A percentile compares a stretch with the other conserved stretches of the same genome.
Evolutionary conservation across 495 filamentous ascomycete genomes (phyloP).

Genomic region (Tirmania nivea): DNA sequence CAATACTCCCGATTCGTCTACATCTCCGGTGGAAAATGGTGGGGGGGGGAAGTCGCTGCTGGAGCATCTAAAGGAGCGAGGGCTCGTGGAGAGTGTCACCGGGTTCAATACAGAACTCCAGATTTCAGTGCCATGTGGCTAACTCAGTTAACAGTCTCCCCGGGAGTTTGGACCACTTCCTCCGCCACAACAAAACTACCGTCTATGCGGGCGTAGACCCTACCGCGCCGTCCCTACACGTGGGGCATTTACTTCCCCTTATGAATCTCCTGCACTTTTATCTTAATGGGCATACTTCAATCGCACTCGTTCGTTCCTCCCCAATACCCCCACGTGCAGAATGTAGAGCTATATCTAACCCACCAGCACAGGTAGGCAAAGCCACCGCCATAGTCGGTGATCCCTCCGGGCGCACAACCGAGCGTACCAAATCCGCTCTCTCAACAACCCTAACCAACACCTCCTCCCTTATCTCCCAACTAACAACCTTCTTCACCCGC

Average conservation of each 20-base stretch:
- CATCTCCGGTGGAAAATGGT: too few relatives aligned
- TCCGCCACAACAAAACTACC: slow-evolving; percentile 47
- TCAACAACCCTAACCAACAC: slow-evolving; percentile 44
- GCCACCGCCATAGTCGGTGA: slow-evolving; percentile 76
- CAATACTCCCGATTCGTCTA: too few relatives aligned
- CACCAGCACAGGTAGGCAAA: slow-evolving; percentile 41
- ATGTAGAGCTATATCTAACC: too few relatives aligned
- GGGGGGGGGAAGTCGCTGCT: slow-evolving; percentile 1
- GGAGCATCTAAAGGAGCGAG: slow-evolving; percentile 46
- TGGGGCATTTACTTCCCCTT: slow-evolving; percentile 79
- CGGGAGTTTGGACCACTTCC: slow-evolving; percentile 43
- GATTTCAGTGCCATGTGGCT: background rate
- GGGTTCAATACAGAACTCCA: slow-evolving; percentile 29
- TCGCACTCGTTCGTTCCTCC: too few relatives aligned
- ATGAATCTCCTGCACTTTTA: slow-evolving; percentile 94
- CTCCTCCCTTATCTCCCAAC: slow-evolving; percentile 54
- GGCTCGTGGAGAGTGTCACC: slow-evolving; percentile 55
- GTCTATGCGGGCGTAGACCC: slow-evolving; percentile 85
- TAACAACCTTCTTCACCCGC: slow-evolving; percentile 54
- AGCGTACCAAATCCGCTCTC: slow-evolving; percentile 34
- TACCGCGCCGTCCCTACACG: slow-evolving; percentile 71
- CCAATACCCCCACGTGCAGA: too few relatives aligned
- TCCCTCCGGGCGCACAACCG: slow-evolving; percentile 52
- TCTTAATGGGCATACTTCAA: slow-evolving; percentile 52
- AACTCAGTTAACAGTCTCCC: slow-evolving; percentile 17